Conservation (phyloP, 2,329 filamentous ascomycete species). For the Esteya vermicola region DNA sequence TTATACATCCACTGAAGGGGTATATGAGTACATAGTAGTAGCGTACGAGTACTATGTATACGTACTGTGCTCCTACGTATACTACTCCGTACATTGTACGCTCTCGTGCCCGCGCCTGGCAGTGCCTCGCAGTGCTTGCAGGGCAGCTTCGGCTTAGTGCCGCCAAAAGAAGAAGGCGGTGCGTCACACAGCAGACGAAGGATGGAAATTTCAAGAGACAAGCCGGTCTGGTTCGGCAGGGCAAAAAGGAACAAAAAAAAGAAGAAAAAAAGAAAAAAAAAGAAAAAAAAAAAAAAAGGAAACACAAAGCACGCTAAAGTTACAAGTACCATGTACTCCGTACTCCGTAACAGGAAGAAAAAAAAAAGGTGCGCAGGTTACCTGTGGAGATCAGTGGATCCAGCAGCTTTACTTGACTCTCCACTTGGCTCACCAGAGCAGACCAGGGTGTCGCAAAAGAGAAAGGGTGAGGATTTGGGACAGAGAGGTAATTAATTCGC, state of each 20-base stretch:
- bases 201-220: conserved; percentile 4
- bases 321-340: no score
- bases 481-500: no score
- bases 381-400: conserved; percentile 4
- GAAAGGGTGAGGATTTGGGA: conserved; percentile 1
- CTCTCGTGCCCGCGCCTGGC: no score
- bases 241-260: not conserved
- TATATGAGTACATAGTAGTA: no score
- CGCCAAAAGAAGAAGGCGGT: conserved; percentile 1
- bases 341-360: not conserved
- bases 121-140: no score
- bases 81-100: no score
- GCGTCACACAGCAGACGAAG: conserved; percentile 1
- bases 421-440: not conserved
- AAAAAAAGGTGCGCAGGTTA: not conserved
- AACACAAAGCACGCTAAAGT: not conserved
- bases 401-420: not conserved
- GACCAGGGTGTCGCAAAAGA: no score
- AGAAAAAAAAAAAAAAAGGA: conserved; percentile 1
- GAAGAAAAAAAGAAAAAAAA: not conserved
- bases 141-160: no score
- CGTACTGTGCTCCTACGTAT: no score
- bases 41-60: no score
- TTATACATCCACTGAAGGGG: no score
- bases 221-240: conserved; percentile 2